phyloP scores from a whole-genome alignment of 352 stramenopile species.

The Phytopythium mirpurense region DNA sequence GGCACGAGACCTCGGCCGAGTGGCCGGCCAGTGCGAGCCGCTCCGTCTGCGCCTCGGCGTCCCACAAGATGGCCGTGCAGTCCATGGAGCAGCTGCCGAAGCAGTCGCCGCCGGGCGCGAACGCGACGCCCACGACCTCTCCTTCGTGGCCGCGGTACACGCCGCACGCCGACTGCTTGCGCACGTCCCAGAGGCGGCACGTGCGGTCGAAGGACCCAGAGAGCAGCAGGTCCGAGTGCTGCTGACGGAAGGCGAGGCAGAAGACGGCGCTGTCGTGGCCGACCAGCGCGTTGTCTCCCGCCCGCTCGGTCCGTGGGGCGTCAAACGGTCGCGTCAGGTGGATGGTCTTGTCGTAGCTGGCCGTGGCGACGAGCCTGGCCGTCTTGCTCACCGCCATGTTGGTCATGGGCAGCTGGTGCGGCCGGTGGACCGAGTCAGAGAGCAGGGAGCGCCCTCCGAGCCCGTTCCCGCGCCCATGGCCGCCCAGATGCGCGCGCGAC shows the following conservation, averaged over 20 bases:
- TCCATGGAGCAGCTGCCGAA: constrained; percentile 77
- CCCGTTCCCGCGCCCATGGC: background rate
- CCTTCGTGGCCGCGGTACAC: constrained; percentile 51
- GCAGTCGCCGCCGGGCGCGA: constrained; percentile 23
- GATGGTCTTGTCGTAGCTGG: constrained; percentile 78
- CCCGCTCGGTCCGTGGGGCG: constrained; percentile 14
- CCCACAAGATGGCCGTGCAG: constrained; percentile 61
- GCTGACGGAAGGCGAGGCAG: constrained; percentile 54
- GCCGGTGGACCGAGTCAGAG: constrained; percentile 30
- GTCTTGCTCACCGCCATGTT: constrained; percentile 75
- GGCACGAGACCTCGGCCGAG: constrained; percentile 59
- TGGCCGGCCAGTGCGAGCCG: constrained; percentile 44
- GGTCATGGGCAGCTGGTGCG: constrained; percentile 60
- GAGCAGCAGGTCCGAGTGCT: constrained; percentile 40
- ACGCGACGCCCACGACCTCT: constrained; percentile 50
- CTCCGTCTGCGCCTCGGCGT: constrained; percentile 40
- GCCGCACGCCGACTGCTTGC: constrained; percentile 20
- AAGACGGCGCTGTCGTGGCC: constrained; percentile 70
- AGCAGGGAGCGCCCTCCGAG: background rate
- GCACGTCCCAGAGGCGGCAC: constrained; percentile 62
- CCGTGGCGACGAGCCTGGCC: constrained; percentile 46
- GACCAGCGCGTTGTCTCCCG: constrained; percentile 24
- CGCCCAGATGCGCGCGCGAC: constrained; percentile 16
- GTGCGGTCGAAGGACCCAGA: constrained; percentile 81
- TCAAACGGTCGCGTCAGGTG: constrained; percentile 37